Conservation (phyloP, 2,329 filamentous ascomycete species). For the Dactylellina haptotyla region DNA sequence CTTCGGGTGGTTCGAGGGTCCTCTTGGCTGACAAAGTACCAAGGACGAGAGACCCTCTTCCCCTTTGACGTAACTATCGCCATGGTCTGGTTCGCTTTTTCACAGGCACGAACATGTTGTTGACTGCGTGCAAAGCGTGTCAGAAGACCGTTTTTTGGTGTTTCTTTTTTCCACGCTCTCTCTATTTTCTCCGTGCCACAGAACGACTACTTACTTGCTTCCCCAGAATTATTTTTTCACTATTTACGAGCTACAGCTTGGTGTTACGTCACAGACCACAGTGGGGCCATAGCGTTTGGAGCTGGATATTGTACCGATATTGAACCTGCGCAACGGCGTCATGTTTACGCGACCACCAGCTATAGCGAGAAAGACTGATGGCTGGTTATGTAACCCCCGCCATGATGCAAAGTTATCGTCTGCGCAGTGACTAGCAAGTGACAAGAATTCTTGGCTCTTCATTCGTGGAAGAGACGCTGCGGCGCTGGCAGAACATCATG, state of each 20-base stretch:
- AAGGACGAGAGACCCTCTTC: conserved; percentile 16
- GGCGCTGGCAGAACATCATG: background rate
- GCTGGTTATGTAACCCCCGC: background rate
- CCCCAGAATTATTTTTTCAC: background rate
- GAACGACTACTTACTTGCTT: background rate
- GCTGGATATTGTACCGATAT: conserved; percentile 11
- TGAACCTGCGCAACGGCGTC: conserved; percentile 36
- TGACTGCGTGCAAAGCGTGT: conserved; percentile 4
- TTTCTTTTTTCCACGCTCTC: conserved; percentile 17
- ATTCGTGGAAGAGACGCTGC: background rate
- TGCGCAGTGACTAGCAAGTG: background rate
- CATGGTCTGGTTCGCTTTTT: background rate
- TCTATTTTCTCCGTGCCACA: background rate
- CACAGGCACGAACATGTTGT: background rate
- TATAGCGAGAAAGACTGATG: conserved; percentile 5
- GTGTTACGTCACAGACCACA: conserved; percentile 39
- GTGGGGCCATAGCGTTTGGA: too few species aligned
- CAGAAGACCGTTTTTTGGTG: conserved; percentile 18
- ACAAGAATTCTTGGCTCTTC: conserved; percentile 7
- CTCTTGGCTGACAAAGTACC: conserved; percentile 4
- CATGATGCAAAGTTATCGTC: background rate
- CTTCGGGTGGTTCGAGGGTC: background rate
- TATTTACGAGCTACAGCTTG: background rate
- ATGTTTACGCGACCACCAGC: conserved; percentile 43
- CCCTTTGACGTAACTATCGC: conserved; percentile 27